phyloP scores from a whole-genome alignment of 2,329 filamentous ascomycete genomes.

The Aspergillus texensis region DNA sequence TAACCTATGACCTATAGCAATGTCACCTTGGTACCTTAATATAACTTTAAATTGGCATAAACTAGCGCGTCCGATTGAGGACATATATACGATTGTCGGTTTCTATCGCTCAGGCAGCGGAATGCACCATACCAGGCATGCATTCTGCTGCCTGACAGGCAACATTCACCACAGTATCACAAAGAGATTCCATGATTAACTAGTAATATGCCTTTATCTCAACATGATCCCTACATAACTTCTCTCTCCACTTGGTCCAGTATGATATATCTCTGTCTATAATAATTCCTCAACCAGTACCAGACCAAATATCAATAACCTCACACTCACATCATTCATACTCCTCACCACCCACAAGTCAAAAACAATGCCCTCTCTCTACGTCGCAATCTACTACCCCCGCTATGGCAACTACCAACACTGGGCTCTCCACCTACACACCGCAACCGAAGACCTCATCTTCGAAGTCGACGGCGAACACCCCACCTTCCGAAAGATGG shows the following conservation, averaged over 20 bases:
- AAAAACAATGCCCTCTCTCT: conserved; percentile 3
- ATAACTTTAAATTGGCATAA: background rate
- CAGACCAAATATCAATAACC: too few relatives aligned
- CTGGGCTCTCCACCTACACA: conserved; percentile 25
- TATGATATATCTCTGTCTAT: background rate
- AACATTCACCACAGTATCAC: background rate
- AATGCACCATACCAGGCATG: background rate
- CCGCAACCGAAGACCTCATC: conserved; percentile 14
- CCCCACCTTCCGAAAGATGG: conserved; percentile 19
- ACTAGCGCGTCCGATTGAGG: background rate
- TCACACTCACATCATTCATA: too few relatives aligned
- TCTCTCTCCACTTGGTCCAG: background rate
- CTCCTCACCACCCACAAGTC: background rate
- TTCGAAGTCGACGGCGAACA: conserved; percentile 27
- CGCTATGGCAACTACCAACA: conserved; percentile 28
- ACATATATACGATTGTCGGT: background rate
- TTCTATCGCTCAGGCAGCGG: background rate
- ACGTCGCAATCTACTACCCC: conserved; percentile 17
- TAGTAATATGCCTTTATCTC: background rate
- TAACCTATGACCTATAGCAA: background rate
- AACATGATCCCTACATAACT: background rate
- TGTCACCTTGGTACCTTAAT: background rate
- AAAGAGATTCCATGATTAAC: background rate
- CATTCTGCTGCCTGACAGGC: background rate
- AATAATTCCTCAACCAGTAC: background rate